Evolutionary conservation across 495 filamentous ascomycete species (phyloP), one percentile per base, ranked within the genome.

Genomic region (Venustampulla echinocandica): DNA sequence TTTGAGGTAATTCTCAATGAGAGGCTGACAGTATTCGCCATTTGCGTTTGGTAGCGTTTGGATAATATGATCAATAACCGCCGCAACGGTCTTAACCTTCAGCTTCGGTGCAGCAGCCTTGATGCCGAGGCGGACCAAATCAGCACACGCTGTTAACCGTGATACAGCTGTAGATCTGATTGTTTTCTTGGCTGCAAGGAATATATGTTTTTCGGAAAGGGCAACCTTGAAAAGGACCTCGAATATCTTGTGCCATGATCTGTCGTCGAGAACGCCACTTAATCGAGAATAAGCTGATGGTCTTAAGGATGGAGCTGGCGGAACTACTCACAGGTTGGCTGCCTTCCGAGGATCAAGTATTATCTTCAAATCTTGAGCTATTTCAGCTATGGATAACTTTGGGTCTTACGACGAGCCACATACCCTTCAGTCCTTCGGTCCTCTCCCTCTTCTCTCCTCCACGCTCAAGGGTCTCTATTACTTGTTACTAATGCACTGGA

Each of bases 1-100:
- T 69, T 87, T 95, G 54, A 82, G 71, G 61, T 96, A 94, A 57
- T 87, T 79, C 20, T 81, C 69, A 32, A 77, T 67, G 1, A 97
- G 67, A n/a, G 85, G 85, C 44, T 81, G 74, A 46, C 79, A 76
- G 56, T 84, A 80, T 10, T 76, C 73, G 15, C 75, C 77, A 27
- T 80, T 76, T 2, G 76, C 63, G 3, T 70, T 67, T 10, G 76
- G 76, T 30, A 97, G 68, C 30, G 76, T 80, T 52, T 96, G 79
- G 15, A 74, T 79, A 47, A 97, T 82, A 61, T 95, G 89, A 37
- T 87, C 81, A 47, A 89, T 68, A 20, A 95, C 61, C 3, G 86
- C 76, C 50, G 80, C 79, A 21, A 90, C 74, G 2, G 88, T 87
- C 58, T 87, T 93, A 36, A 66, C 65, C 59, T 79, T 82, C 49